phyloP scores from a whole-genome alignment of 768 basidiomycete species.

The Suillus luteus region DNA sequence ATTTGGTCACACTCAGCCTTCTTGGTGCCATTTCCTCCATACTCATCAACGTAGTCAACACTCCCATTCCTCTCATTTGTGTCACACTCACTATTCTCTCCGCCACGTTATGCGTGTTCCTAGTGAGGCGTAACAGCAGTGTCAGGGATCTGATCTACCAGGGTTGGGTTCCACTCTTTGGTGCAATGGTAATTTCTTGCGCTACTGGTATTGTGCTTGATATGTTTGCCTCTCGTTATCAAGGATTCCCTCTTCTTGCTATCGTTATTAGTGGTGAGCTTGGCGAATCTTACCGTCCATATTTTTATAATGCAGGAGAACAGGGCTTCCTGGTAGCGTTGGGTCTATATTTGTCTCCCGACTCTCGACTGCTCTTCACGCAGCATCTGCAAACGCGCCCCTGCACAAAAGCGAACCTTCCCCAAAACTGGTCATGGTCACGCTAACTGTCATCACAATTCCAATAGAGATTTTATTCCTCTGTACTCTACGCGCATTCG shows the following conservation, averaged over 20 bases:
- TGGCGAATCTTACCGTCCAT: not conserved
- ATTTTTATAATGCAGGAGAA: constrained; percentile 2
- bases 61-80: constrained; percentile 61
- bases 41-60: constrained; percentile 68
- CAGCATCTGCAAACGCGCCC: constrained; percentile 24
- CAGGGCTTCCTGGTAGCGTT: constrained; percentile 84
- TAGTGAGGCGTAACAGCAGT: constrained; percentile 65
- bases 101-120: constrained; percentile 50
- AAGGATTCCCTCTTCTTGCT: constrained; percentile 85
- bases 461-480: constrained; percentile 83
- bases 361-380: constrained; percentile 85
- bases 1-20: constrained; percentile 86
- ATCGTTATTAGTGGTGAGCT: constrained; percentile 82
- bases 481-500: constrained; percentile 57
- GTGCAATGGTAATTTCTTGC: constrained; percentile 86
- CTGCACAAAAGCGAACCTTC: constrained; percentile 32
- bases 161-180: constrained; percentile 90
- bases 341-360: constrained; percentile 92
- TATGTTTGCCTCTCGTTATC: constrained; percentile 81
- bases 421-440: constrained; percentile 58
- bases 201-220: constrained; percentile 93
- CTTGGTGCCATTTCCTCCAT: constrained; percentile 72
- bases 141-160: constrained; percentile 73
- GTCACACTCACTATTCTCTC: constrained; percentile 50
- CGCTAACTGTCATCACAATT: constrained; percentile 74